Conservation (phyloP, 192 early-diverging fungal species). For the Coemansia sp. region DNA sequence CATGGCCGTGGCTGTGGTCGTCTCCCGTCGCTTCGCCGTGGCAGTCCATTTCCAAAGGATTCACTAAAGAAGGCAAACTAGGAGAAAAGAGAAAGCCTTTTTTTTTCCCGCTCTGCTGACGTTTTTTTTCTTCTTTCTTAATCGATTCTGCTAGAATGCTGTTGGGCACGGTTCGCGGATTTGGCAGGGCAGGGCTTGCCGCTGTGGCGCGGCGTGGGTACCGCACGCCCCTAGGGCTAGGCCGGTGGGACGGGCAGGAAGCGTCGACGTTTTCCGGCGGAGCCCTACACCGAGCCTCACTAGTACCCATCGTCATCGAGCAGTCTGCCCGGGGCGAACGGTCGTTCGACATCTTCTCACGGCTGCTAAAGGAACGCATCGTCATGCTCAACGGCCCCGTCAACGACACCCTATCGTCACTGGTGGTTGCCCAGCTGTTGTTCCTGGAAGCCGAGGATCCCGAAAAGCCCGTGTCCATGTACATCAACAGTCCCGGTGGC, state of each 20-base stretch:
- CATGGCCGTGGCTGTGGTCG: conserved; percentile 47
- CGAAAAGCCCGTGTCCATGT: conserved; percentile 88
- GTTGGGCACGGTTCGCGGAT: background rate
- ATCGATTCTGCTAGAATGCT: background rate
- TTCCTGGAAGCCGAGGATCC: conserved; percentile 94
- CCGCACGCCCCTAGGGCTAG: background rate
- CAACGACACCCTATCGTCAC: conserved; percentile 74
- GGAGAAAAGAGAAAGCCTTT: background rate
- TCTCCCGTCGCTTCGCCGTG: conserved; percentile 53
- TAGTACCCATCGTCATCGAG: conserved; percentile 50
- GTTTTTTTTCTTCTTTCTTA: background rate
- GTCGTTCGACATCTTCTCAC: conserved; percentile 96
- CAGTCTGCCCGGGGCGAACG: conserved; percentile 79
- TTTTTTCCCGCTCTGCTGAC: background rate
- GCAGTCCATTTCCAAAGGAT: background rate
- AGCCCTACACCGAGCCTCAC: conserved; percentile 13
- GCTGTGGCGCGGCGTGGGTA: background rate
- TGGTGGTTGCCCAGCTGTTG: conserved; percentile 91
- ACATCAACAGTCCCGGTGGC: conserved; percentile 98
- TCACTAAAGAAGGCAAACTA: background rate
- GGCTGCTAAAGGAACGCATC: conserved; percentile 93
- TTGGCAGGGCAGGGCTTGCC: background rate
- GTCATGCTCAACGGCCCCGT: conserved; percentile 91
- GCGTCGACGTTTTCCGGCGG: too few relatives aligned
- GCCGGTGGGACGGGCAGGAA: too few relatives aligned